Base-by-base conservation (phyloP, 73 alveolate species). In the Paramecium pentaurelia region DNA sequence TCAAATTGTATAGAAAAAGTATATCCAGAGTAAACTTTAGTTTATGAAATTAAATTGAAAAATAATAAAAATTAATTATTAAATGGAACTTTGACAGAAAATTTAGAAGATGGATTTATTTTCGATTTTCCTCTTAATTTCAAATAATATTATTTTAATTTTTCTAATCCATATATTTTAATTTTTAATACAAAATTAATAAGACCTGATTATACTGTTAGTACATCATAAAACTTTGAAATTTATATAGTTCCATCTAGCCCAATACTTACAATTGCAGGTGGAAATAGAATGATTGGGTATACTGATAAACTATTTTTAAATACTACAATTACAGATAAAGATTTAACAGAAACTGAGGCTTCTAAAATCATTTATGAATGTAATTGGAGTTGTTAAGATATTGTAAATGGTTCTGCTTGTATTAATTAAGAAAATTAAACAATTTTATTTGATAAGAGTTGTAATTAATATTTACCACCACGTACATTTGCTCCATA, bases 271-370 rank as follows among this genome's bases (percentile, higher is more conserved):
- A 64, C 51, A 12, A 64, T 64, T 25, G 51, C 84, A 3, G 84
- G 84, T 28, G 87, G 87, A 0, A 73, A 73, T 73, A 32, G 60
- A 37, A 40, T 73, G 60, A 40, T 73, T 36, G 87, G 87, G 16
- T 73, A 16, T 40, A 38, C 87, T 6, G 58, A 73, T 1, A 14
- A 4, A 18, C 34, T 73, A 37, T 12, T 36, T 10, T 38, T 73
- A 37, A 73, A 73, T 38, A 34, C 60, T 0, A 37, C 87, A 73
- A 37, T 73, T n/a, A 40, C 60, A 30, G 87, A 73, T 73, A 12
- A 37, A 37, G 87, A 73, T 36, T 37, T 73, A 9, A 73, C 60
- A 1, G 20, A 32, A 73, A 4, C 4, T 1, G 84, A 64, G 28
- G 51, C 84, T 12, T 64, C 84, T 27, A 64, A 10, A 12, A 32